A percentile compares a stretch with the other conserved stretches of the same genome.
phyloP scores from a whole-genome alignment of 805 yeast species.

The Candida montana region DNA sequence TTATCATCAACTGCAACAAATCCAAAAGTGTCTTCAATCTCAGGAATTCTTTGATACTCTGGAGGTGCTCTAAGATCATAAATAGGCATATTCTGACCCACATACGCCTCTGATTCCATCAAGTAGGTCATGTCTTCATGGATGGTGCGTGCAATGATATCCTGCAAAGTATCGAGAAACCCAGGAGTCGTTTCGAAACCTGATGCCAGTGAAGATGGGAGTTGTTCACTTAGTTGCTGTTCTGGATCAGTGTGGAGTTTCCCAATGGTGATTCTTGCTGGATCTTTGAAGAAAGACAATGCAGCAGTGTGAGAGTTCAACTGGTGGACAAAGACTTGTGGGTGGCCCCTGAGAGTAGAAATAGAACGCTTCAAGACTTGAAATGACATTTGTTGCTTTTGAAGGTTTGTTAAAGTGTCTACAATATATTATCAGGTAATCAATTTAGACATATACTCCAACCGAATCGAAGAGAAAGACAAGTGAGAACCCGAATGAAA shows the following conservation, averaged over 20 bases:
- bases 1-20: conserved; percentile 53
- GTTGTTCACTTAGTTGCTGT: background rate
- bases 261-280: conserved; percentile 8
- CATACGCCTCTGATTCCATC: conserved; percentile 50
- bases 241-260: background rate
- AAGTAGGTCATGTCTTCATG: conserved; percentile 47
- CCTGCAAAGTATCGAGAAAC: conserved; percentile 10
- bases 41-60: conserved; percentile 59
- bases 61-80: conserved; percentile 67
- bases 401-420: background rate
- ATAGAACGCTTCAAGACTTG: background rate
- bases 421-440: background rate
- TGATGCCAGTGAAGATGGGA: background rate
- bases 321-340: conserved; percentile 15
- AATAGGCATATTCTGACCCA: conserved; percentile 57
- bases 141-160: conserved; percentile 18
- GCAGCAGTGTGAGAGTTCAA: background rate
- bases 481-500: conserved; percentile 35
- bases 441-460: conserved; percentile 37
- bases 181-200: conserved; percentile 11
- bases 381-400: background rate
- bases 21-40: conserved; percentile 66
- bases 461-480: conserved; percentile 38
- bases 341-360: conserved; percentile 4
- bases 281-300: conserved; percentile 14